Evolutionary conservation across 73 alveolate species (phyloP), one percentile per base, ranked within the genome.

Genomic region (Halteria grandinella): DNA sequence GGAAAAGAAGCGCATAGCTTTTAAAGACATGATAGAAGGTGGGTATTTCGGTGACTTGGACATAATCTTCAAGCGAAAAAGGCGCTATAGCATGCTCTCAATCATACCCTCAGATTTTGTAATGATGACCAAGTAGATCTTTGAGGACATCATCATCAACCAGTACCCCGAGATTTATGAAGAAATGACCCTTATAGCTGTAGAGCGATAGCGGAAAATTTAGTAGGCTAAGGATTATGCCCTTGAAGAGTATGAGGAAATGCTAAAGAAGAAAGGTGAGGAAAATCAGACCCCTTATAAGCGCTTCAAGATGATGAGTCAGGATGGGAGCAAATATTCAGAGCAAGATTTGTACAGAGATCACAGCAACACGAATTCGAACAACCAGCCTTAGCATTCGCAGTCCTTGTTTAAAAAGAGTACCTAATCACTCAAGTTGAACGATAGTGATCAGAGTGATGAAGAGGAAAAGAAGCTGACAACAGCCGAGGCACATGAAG

Each of bases 41-140:
- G 74, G 86, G 40, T 69, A 85, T 53, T 85, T 85, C 31, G 93
- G 93, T 0, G 93, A 85, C 33, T 78, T 79, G 37, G 93, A 85
- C 3, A 66, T 85, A 11, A 64, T 85, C 25, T 55, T 53, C 44
- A 52, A 80, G 31, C 28, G 80, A 7, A 82, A 72, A 14, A 43
- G 93, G 18, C 45, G 53, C 1, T 76, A 34, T 33, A 45, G 82
- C 43, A 87, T 79, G 15, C 33, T 55, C 4, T 59, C 87, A 0
- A 36, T 43, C 3, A 48, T 53, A 10, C 87, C 62, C 0, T 39
- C 90, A 18, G 90, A 62, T 40, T 79, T 79, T 48, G 36, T 85
- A n/a, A 60, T 81, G 11, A 24, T 77, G 2, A 48, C 72, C 25
- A 85, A 77, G 55, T 20, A 51, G n/a, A 76, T 50, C 1, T 45